Percentiles rank a stretch among this genome's conserved stretches.
These are phyloP conservation scores for Glycine soja DNA, from an alignment of 306 rosid species.

Conservation along the genomic window DNA sequence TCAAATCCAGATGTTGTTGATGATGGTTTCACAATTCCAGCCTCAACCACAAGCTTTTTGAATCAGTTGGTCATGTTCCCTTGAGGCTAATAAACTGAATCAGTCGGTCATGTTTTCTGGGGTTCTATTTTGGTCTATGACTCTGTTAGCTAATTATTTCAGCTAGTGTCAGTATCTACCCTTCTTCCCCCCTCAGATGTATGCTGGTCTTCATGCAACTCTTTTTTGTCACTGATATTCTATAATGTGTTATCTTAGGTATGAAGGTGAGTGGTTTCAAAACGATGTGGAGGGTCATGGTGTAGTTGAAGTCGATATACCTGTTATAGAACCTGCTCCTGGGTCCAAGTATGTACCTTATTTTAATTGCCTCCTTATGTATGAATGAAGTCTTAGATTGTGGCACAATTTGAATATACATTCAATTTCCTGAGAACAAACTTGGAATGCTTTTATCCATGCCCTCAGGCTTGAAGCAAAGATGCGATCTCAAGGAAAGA, in stretches of 20 bases:
- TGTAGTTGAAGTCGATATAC: slow-evolving; percentile 92
- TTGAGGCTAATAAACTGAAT: slow-evolving; percentile 14
- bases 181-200: not conserved
- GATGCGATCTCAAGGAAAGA: slow-evolving; percentile 90
- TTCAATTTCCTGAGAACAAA: slow-evolving; percentile 41
- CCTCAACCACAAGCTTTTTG: no score
- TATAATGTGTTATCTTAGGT: slow-evolving; percentile 56
- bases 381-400: slow-evolving; percentile 31
- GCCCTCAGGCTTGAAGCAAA: slow-evolving; percentile 76
- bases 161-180: not conserved
- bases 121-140: not conserved
- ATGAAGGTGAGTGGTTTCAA: slow-evolving; percentile 99
- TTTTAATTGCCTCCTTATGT: slow-evolving; percentile 24
- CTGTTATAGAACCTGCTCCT: slow-evolving; percentile 85
- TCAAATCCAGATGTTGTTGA: not conserved
- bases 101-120: slow-evolving; percentile 12
- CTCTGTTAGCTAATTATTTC: slow-evolving; percentile 2
- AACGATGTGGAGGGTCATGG: slow-evolving; percentile 93
- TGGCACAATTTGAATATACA: slow-evolving; percentile 24
- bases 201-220: no score
- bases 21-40: no score
- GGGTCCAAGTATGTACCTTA: slow-evolving; percentile 79
- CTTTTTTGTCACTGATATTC: not conserved
- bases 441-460: slow-evolving; percentile 45
- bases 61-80: not conserved